phyloP scores from a whole-genome alignment of 2,329 filamentous ascomycete species.

The Ceratocystiopsis minuta region DNA sequence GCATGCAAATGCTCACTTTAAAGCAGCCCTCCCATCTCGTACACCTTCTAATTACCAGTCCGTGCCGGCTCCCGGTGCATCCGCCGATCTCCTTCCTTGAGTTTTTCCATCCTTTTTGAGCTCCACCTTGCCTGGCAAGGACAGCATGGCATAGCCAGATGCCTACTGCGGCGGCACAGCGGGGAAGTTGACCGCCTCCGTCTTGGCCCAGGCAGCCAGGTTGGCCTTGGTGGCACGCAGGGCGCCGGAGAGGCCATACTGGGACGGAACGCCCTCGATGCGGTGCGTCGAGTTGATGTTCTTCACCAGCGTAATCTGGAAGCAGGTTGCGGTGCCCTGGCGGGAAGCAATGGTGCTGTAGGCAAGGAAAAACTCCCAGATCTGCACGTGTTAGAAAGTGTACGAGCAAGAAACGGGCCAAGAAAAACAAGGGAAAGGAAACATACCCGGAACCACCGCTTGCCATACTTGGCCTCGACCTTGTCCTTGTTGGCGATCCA shows the following conservation, averaged over 20 bases:
- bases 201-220: conserved; percentile 16
- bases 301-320: conserved; percentile 74
- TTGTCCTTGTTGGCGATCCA: conserved; percentile 91
- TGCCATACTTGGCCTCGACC: conserved; percentile 86
- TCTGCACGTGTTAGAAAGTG: conserved; percentile 25
- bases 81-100: too few relatives aligned
- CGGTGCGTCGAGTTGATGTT: conserved; percentile 79
- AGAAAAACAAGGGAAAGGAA: background rate
- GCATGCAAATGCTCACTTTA: too few relatives aligned
- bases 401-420: background rate
- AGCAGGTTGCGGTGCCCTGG: conserved; percentile 72
- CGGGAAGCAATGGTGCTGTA: conserved; percentile 70
- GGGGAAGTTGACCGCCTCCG: conserved; percentile 16
- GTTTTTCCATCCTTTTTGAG: too few relatives aligned
- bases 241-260: conserved; percentile 52
- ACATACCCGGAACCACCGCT: conserved; percentile 84
- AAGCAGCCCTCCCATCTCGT: background rate
- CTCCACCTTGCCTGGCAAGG: too few relatives aligned
- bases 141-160: too few relatives aligned
- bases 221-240: conserved; percentile 19
- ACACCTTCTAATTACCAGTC: too few relatives aligned
- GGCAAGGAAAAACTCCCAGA: conserved; percentile 84
- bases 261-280: conserved; percentile 51
- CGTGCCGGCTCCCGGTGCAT: too few relatives aligned
- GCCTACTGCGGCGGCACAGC: conserved; percentile 12